Evolutionary conservation across 768 basidiomycete species (phyloP).

Genomic region (Mycena rebaudengoi): DNA sequence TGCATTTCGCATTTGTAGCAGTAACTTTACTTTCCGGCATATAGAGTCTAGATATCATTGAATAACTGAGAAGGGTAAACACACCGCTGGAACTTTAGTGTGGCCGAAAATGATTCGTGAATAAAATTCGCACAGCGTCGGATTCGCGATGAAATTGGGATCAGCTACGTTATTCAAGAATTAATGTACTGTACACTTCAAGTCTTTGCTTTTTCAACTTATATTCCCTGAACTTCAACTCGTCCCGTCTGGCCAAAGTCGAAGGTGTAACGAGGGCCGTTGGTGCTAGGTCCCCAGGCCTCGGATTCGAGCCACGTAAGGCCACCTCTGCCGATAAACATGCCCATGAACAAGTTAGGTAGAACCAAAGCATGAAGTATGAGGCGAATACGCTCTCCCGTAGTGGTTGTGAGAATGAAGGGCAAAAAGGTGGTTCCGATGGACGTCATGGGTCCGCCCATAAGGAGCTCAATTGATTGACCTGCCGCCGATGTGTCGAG

Average conservation of each 20-base stretch:
- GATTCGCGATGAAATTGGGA: too few relatives aligned
- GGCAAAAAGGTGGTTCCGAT: slow-evolving; percentile 13
- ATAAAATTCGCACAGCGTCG: too few relatives aligned
- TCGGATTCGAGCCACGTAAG: slow-evolving; percentile 1
- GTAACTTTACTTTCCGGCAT: too few relatives aligned
- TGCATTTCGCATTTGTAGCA: too few relatives aligned
- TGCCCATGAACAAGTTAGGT: slow-evolving; percentile 18
- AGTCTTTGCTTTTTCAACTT: too few relatives aligned
- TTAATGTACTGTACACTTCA: too few relatives aligned
- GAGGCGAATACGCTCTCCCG: slow-evolving; percentile 6
- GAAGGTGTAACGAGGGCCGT: not conserved
- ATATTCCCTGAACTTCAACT: not conserved
- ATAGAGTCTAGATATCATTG: too few relatives aligned
- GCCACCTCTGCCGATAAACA: slow-evolving; percentile 10
- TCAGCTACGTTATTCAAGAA: too few relatives aligned
- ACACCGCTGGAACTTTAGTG: too few relatives aligned
- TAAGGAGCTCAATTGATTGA: not conserved
- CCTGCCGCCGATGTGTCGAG: slow-evolving; percentile 2
- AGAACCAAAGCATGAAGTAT: slow-evolving; percentile 14
- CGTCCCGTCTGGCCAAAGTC: slow-evolving; percentile 14
- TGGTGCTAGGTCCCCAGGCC: not conserved
- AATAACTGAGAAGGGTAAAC: too few relatives aligned
- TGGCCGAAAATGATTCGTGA: too few relatives aligned
- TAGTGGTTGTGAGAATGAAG: slow-evolving; percentile 9
- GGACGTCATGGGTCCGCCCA: not conserved